phyloP scores from a whole-genome alignment of 441 rosid genomes.

The Cnidoscolus chayamansa region DNA sequence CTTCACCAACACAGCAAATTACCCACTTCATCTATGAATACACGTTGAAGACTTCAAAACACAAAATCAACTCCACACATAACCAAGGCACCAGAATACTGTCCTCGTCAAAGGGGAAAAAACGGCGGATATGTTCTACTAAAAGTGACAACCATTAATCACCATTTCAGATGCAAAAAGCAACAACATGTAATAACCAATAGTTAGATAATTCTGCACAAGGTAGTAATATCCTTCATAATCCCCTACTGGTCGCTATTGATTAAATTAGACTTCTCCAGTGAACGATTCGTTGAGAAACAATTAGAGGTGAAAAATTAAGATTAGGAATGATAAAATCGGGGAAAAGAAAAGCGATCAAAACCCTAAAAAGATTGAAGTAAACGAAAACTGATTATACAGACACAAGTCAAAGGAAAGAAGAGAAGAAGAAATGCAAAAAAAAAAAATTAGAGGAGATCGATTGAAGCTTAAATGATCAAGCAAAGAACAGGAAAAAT shows the following conservation, averaged over 20 bases:
- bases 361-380: slow-evolving; percentile 7
- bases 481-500: not conserved
- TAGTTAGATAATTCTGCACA: not conserved
- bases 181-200: not conserved
- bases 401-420: not conserved
- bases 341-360: slow-evolving; percentile 11
- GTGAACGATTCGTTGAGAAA: not conserved
- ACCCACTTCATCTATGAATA: not conserved
- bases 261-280: not conserved
- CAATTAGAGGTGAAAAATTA: not conserved
- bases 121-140: not conserved
- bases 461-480: slow-evolving; percentile 1
- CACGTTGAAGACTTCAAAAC: not conserved
- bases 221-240: not conserved
- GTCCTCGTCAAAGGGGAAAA: not conserved
- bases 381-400: not conserved
- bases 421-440: not conserved
- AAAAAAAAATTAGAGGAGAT: not conserved
- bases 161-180: not conserved
- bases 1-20: not conserved
- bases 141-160: not conserved
- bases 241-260: not conserved
- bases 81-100: not conserved
- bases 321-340: not conserved
- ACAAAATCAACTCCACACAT: slow-evolving; percentile 1